Evolutionary conservation across 768 basidiomycete species (phyloP), one percentile per base, ranked within the genome.

Genomic region (Suillus americanus): DNA sequence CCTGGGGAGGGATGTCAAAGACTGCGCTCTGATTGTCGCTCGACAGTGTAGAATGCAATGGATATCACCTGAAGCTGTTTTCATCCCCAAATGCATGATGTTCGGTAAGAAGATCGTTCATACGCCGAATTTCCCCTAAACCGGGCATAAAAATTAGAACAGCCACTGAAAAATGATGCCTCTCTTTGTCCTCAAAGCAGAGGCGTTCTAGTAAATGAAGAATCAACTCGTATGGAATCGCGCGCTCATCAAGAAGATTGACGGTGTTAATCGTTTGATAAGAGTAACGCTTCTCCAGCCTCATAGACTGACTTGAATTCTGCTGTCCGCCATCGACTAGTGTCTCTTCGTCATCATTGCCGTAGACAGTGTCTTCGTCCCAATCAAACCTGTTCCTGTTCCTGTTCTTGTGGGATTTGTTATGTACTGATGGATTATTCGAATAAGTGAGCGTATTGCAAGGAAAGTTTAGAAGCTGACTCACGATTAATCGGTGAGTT

Each of bases 81-180:
- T 79, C 78, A 9, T 80, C 80, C 33, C 91, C 87, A 74, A 99
- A 97, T 0, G 75, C 70, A 2, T 80, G 80, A 73, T 99, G 96
- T 61, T 91, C 90, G 51, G 80, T 77, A 30, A 99, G 81, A 56
- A 91, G 79, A 69, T 99, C 96, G 70, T 88, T 89, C 66, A 99
- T 75, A 30, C 90, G 87, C 41, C 95, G 88, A 63, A 99, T 99
- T 78, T 97, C 96, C 38, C 89, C 93, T 66, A 99, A 79, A 46
- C 97, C 97, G 25, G 97, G 96, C 85, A 99, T 88, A 77, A 99
- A 99, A 65, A 99, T 80, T 45, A 99, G 81, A 53, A 94, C 83
- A 2, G 97, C 97, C 3, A 86, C 78, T 3, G 95, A 96, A 77
- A 86, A 95, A 1, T 74, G 62, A 18, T 67, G 61, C 61, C 88